Evolutionary conservation across 495 filamentous ascomycete genomes (phyloP).

Genomic region (Oidiodendron maius): DNA sequence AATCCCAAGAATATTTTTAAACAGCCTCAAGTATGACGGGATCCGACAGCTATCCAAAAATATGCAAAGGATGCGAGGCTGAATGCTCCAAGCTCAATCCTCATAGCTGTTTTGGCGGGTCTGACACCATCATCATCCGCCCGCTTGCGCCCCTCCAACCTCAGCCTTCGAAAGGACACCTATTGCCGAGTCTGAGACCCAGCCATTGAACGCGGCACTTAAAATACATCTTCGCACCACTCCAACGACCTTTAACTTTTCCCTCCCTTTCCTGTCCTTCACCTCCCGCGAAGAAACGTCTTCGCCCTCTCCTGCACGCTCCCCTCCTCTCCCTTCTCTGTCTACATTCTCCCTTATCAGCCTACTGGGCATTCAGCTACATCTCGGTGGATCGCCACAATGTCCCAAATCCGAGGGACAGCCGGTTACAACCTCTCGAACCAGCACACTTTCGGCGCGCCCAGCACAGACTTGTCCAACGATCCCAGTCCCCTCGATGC

Average conservation of each 20-base stretch:
- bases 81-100: not conserved
- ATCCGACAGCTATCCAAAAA: not conserved
- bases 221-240: not conserved
- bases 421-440: conserved; percentile 89
- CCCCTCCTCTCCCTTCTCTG: not conserved
- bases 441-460: conserved; percentile 65
- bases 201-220: not conserved
- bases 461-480: conserved; percentile 53
- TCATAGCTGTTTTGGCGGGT: not conserved
- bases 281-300: too few relatives aligned
- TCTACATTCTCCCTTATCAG: not conserved
- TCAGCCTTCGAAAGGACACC: not conserved
- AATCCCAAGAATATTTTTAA: too few relatives aligned
- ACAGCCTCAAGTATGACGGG: not conserved
- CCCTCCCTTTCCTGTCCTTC: not conserved
- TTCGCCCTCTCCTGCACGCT: too few relatives aligned
- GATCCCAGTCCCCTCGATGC: conserved; percentile 86
- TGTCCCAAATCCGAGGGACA: conserved; percentile 96
- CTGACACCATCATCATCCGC: not conserved
- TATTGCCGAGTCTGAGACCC: not conserved
- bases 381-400: conserved; percentile 29
- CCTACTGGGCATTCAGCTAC: conserved; percentile 14
- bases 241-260: not conserved
- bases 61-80: not conserved
- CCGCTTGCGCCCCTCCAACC: not conserved